Conservation (phyloP, 768 basidiomycete species). For the Arthromyces matolae region DNA sequence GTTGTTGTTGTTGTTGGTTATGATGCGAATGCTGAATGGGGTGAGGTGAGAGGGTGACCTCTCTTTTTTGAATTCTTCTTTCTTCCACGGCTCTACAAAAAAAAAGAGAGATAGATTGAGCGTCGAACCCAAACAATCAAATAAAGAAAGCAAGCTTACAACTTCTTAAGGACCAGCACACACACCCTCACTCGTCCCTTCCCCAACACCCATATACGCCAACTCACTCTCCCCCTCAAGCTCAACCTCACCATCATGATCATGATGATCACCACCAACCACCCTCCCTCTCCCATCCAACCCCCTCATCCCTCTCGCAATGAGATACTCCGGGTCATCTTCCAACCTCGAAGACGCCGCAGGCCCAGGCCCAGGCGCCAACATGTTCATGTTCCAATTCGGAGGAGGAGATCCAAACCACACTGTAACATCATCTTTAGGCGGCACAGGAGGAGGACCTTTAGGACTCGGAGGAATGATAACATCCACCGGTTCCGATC, state of each 20-base stretch:
- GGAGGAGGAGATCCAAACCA: no score
- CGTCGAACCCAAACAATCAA: no score
- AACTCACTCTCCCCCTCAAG: not conserved
- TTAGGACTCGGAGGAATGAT: not conserved
- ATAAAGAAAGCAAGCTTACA: no score
- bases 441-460: not conserved
- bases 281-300: constrained; percentile 1
- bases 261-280: not conserved
- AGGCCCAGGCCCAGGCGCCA: not conserved
- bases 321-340: not conserved
- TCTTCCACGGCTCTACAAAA: no score
- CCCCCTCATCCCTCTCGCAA: not conserved
- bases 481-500: not conserved
- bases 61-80: no score
- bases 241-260: not conserved
- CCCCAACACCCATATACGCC: not conserved
- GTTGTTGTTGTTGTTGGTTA: no score
- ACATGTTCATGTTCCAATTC: no score
- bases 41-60: no score
- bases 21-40: not conserved
- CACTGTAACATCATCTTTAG: not conserved
- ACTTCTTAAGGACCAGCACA: no score
- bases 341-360: not conserved
- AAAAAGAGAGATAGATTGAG: no score
- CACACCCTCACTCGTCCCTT: not conserved